These are phyloP conservation scores for Tillandsia fasciculata DNA, from an alignment of 176 grass and related monocot species.

Conservation along the genomic window DNA sequence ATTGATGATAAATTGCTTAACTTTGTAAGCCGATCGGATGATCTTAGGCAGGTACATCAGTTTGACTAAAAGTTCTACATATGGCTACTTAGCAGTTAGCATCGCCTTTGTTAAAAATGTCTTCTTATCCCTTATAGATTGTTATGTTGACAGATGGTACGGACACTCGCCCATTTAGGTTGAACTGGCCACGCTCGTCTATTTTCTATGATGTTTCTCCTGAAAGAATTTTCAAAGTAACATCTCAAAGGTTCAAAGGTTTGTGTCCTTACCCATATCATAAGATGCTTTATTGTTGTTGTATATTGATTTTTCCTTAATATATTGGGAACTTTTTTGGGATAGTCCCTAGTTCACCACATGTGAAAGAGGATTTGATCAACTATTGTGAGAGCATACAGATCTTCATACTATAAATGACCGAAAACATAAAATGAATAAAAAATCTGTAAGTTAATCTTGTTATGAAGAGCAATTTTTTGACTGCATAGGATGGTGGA, in stretches of 20 bases:
- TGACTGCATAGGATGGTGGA: too few relatives aligned
- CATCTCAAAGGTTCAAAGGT: slow-evolving; percentile 62
- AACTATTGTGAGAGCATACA: too few relatives aligned
- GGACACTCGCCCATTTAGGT: slow-evolving; percentile 90
- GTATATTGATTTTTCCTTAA: background rate
- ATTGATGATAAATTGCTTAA: slow-evolving; percentile 69
- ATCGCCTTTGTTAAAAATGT: background rate
- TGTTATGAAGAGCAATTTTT: too few relatives aligned
- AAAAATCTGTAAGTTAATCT: too few relatives aligned
- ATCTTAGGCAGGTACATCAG: slow-evolving; percentile 67
- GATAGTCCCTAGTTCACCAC: background rate
- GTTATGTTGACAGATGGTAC: slow-evolving; percentile 97
- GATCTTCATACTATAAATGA: too few relatives aligned
- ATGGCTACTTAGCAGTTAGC: background rate
- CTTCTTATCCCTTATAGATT: slow-evolving; percentile 82
- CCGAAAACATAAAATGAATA: too few relatives aligned
- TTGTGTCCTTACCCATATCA: background rate
- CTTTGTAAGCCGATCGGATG: slow-evolving; percentile 40
- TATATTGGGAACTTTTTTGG: slow-evolving; percentile 5
- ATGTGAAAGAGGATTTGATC: too few relatives aligned
- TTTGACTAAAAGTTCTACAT: slow-evolving; percentile 16
- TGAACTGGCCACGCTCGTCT: slow-evolving; percentile 69
- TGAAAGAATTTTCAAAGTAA: slow-evolving; percentile 34
- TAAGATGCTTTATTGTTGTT: background rate
- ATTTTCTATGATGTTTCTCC: slow-evolving; percentile 77